A percentile compares a stretch with the other conserved stretches of the same genome.
These are phyloP conservation scores for Cyberlindnera euphorbiiphila DNA, from an alignment of 805 yeast species.

Conservation along the genomic window DNA sequence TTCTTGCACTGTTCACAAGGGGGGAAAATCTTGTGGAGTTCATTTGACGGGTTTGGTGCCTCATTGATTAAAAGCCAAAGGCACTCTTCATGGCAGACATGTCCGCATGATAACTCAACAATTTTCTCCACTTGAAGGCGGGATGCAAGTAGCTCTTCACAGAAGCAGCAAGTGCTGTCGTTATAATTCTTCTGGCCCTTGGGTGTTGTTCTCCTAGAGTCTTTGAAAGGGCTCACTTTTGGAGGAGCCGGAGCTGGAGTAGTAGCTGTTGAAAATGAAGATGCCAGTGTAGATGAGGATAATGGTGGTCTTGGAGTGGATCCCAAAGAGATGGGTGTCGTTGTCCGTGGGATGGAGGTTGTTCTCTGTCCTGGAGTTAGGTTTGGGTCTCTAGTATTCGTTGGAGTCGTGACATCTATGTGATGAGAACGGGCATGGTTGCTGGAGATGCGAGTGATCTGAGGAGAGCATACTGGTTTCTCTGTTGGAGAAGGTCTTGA, in stretches of 20 bases:
- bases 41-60: conserved; percentile 3
- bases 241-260: too few relatives aligned
- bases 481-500: conserved; percentile 3
- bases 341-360: conserved; percentile 19
- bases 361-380: conserved; percentile 15
- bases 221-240: conserved; percentile 20
- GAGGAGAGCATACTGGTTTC: conserved; percentile 1
- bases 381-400: neutral
- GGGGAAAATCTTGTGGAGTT: conserved; percentile 23
- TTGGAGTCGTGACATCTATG: neutral
- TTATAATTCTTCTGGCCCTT: conserved; percentile 20
- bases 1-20: conserved; percentile 21
- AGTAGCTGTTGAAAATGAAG: too few relatives aligned
- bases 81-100: conserved; percentile 44
- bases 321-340: conserved; percentile 2
- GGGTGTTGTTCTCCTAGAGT: conserved; percentile 16
- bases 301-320: neutral
- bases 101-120: conserved; percentile 41
- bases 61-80: conserved; percentile 27
- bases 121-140: conserved; percentile 36
- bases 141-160: conserved; percentile 38
- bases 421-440: neutral
- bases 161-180: conserved; percentile 36
- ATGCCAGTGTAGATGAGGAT: neutral
- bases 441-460: conserved; percentile 4